Evolutionary conservation across 495 filamentous ascomycete genomes (phyloP), one percentile per base, ranked within the genome.

Genomic region (Cudoniella acicularis): DNA sequence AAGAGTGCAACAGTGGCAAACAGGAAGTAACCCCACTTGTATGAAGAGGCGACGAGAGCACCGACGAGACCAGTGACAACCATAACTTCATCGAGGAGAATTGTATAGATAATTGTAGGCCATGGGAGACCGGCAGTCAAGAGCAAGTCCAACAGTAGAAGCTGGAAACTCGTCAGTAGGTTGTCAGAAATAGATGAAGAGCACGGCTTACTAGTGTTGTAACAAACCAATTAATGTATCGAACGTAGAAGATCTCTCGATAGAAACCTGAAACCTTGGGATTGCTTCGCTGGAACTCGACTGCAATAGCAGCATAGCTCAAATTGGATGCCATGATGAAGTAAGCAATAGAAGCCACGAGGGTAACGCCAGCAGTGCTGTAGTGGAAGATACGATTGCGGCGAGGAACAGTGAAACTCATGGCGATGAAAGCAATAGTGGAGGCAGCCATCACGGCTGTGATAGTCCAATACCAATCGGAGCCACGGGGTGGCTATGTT

Each of bases 1-100:
- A 80, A 67, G 56, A 82, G 80, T 2, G 82, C 79, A 20, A 78
- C 70, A 56, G 78, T 79, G 40, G 81, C 86, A 59, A 91, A 87
- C 23, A 75, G 73, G 67, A 78, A 90, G 69, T 83, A 90, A 0
- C 85, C 86, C 79, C 82, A 87, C 65, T 90, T 90, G 69, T 88
- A 90, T 2, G 54, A 67, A 0, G 77, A 79, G 16, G 59, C 61
- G 1, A 83, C 80, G 6, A 86, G 73, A 13, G 86, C 83, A 36
- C 84, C 87, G 11, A 83, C 75, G 3, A 90, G 78, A 46, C 84
- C 80, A 50, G 78, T 82, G 26, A 84, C 64, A 40, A 89, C 76
- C 85, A 87, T 87, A 49, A 88, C 69, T 73, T 79, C 73, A 48
- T 82, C 71, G 27, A 87, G 70, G n/a, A 86, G 67, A 41, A 89